phyloP scores from a whole-genome alignment of 1,139 yeast species.

The Suhomyces kunorum region DNA sequence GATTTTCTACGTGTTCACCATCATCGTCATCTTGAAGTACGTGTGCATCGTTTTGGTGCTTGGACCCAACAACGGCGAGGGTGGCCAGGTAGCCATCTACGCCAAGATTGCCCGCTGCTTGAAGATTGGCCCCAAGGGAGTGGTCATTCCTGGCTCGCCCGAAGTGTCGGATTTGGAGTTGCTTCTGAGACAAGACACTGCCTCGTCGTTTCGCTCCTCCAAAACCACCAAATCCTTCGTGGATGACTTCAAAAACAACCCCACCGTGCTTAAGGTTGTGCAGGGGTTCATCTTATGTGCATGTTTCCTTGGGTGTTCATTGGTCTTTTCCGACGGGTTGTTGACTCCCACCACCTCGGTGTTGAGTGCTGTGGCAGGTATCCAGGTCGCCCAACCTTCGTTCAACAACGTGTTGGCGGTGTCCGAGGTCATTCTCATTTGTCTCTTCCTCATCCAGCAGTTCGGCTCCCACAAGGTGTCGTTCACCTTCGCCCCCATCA shows the following conservation, averaged over 20 bases:
- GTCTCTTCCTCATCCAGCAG: slow-evolving; percentile 47
- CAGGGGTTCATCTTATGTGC: slow-evolving; percentile 37
- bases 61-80: slow-evolving; percentile 61
- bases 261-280: slow-evolving; percentile 27
- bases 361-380: slow-evolving; percentile 52
- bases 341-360: slow-evolving; percentile 65
- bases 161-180: slow-evolving; percentile 38
- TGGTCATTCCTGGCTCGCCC: slow-evolving; percentile 41
- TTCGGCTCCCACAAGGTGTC: slow-evolving; percentile 48
- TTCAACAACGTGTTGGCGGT: slow-evolving; percentile 48
- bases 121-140: slow-evolving; percentile 51
- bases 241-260: slow-evolving; percentile 24
- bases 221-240: slow-evolving; percentile 16
- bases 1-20: slow-evolving; percentile 55
- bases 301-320: slow-evolving; percentile 56
- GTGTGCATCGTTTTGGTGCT: slow-evolving; percentile 46
- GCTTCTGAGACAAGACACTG: slow-evolving; percentile 44
- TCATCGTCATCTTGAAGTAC: slow-evolving; percentile 55
- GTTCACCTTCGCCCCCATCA: slow-evolving; percentile 53
- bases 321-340: slow-evolving; percentile 60
- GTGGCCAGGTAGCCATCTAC: slow-evolving; percentile 63
- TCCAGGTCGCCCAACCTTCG: slow-evolving; percentile 47
- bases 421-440: slow-evolving; percentile 48
- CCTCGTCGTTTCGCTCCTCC: slow-evolving; percentile 22
- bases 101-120: slow-evolving; percentile 54